These are phyloP conservation scores for Sedum album DNA, from an alignment of 164 flowering plant genomes.

Conservation along the genomic window DNA sequence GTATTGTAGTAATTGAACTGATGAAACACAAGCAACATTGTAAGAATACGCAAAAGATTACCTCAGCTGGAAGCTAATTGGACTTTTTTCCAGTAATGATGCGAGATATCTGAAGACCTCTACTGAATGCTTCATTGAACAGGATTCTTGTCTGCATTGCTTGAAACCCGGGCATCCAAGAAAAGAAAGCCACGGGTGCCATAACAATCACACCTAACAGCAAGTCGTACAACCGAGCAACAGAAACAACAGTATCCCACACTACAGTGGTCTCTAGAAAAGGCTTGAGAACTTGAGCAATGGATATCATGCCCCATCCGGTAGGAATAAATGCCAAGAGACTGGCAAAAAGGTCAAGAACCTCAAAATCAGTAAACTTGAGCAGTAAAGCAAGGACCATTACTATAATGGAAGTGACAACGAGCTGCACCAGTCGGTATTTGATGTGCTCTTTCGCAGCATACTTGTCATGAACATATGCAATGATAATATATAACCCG, in stretches of 20 bases:
- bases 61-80: conserved; percentile 23
- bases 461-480: conserved; percentile 65
- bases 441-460: conserved; percentile 68
- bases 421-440: conserved; percentile 63
- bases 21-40: neutral
- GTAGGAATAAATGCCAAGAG: conserved; percentile 83
- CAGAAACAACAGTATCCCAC: conserved; percentile 77
- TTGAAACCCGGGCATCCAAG: conserved; percentile 95
- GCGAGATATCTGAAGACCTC: conserved; percentile 88
- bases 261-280: conserved; percentile 60
- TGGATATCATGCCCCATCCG: conserved; percentile 82
- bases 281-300: conserved; percentile 75
- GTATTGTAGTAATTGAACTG: neutral
- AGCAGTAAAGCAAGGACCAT: conserved; percentile 50
- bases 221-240: conserved; percentile 81
- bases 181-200: conserved; percentile 84
- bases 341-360: conserved; percentile 55
- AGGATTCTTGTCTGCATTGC: conserved; percentile 89
- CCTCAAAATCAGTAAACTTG: conserved; percentile 39
- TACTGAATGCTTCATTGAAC: conserved; percentile 89
- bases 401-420: conserved; percentile 34
- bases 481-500: conserved; percentile 40
- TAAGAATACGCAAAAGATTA: conserved; percentile 10
- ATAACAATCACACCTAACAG: conserved; percentile 64
- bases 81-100: conserved; percentile 65